These are phyloP conservation scores for Linnemannia elongata DNA, from an alignment of 192 early-diverging fungal species.

Conservation along the genomic window DNA sequence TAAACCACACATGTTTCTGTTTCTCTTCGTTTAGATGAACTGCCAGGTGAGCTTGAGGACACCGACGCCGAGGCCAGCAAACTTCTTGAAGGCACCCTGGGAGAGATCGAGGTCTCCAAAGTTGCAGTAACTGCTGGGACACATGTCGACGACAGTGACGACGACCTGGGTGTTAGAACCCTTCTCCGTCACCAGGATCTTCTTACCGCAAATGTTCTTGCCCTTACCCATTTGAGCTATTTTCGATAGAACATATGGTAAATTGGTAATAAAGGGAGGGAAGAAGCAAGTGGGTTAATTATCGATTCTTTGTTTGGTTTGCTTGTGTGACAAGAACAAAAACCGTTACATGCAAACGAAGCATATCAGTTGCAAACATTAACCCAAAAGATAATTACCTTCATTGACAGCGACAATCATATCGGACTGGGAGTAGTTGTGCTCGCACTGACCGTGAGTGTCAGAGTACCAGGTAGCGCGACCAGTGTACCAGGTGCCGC, in stretches of 20 bases:
- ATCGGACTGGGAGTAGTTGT: slow-evolving; percentile 47
- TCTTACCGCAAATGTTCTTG: slow-evolving; percentile 44
- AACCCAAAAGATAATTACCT: slow-evolving; percentile 15
- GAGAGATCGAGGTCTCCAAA: slow-evolving; percentile 45
- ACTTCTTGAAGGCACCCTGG: slow-evolving; percentile 47
- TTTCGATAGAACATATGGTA: background rate
- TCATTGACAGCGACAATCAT: slow-evolving; percentile 53
- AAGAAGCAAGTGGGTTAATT: background rate
- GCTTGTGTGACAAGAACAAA: background rate
- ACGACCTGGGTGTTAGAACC: slow-evolving; percentile 31
- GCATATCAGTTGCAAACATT: background rate
- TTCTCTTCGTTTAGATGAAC: slow-evolving; percentile 30
- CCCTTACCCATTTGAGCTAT: slow-evolving; percentile 51
- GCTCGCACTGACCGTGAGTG: slow-evolving; percentile 47
- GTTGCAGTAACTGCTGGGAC: slow-evolving; percentile 38
- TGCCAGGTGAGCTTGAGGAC: slow-evolving; percentile 34
- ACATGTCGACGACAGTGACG: slow-evolving; percentile 53
- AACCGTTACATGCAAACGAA: background rate
- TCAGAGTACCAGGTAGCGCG: slow-evolving; percentile 55
- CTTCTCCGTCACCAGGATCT: slow-evolving; percentile 39
- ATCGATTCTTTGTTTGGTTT: background rate
- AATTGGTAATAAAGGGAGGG: background rate
- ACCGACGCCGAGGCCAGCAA: slow-evolving; percentile 30
- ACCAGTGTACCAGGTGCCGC: slow-evolving; percentile 27
- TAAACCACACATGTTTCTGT: background rate